Percentiles rank a stretch among this genome's conserved stretches.
Conservation (phyloP, 257 asterid species). For the Nemophila menziesii region DNA sequence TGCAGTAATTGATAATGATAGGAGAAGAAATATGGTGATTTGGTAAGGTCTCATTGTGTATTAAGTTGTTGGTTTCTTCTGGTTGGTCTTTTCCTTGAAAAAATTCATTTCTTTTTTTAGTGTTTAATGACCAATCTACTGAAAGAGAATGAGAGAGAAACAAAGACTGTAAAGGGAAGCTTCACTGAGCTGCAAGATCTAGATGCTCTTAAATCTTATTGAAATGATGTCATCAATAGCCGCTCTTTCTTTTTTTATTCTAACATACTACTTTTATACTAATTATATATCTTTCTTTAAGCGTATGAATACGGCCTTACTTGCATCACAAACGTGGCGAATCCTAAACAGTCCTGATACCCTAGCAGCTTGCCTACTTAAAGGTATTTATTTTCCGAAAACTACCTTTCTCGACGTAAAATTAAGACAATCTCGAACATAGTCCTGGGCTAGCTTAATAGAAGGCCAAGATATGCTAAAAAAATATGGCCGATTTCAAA, state of each 20-base stretch:
- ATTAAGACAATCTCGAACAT: too few species aligned
- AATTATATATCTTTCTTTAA: too few species aligned
- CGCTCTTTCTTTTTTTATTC: conserved; percentile 22
- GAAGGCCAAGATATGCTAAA: too few species aligned
- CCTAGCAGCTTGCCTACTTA: too few species aligned
- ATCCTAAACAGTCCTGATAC: too few species aligned
- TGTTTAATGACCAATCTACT: conserved; percentile 6
- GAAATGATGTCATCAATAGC: conserved; percentile 27
- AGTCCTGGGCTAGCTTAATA: too few species aligned
- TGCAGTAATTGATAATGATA: conserved; percentile 12
- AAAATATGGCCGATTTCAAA: too few species aligned
- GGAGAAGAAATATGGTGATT: conserved; percentile 24
- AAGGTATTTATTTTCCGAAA: too few species aligned
- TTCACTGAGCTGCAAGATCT: conserved; percentile 58
- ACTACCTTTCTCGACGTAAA: too few species aligned
- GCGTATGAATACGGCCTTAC: too few species aligned
- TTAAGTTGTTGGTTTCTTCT: conserved; percentile 3
- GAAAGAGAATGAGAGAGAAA: conserved; percentile 6
- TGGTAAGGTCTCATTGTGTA: conserved; percentile 16
- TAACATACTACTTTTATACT: too few species aligned
- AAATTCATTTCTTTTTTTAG: conserved; percentile 11
- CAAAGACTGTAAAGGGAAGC: conserved; percentile 44
- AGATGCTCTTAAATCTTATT: conserved; percentile 25
- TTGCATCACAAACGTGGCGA: too few species aligned
- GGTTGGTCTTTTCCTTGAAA: neutral